Base-by-base conservation (phyloP, 2,329 filamentous ascomycete species). In the Penicillium griseofulvum region DNA sequence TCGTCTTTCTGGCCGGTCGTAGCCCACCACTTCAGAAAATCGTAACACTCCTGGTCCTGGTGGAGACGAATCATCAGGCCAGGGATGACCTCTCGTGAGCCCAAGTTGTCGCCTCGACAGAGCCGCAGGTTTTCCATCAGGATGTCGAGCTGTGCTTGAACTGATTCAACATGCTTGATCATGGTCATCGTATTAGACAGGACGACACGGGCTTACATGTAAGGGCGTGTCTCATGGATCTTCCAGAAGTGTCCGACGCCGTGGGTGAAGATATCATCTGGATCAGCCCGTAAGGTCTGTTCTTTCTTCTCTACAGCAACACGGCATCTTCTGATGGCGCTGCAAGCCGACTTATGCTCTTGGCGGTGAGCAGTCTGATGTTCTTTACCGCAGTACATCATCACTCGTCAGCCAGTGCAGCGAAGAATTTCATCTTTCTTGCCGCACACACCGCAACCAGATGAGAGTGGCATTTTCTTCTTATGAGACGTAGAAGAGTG, bases 41-140 rank as follows among this genome's bases (percentile, higher is more conserved):
- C 75, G 60, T 80, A 80, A 60, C 73, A 76, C n/a, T 80, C 78
- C 61, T 83, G 80, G 53, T 83, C 80, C 39, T 64, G 69, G 19
- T 73, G 73, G 7, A 83, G 70, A 3, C 80, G 75, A 14, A 84
- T 62, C 52, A 77, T 71, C 10, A 80, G 39, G 0, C 63, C 57
- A 0, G 81, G 80, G 0, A 79, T 55, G 0, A 77, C 19, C 17
- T 73, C 41, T 0, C 79, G 72, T 3, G 80, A 17, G 0, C 75
- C 74, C 69, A 80, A 68, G 54, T 77, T 76, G 59, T 83, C 80
- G 11, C 58, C n/a, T 2, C 76, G 73, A 55, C 71, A 73, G 1
- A 43, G 41, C 6, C n/a, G 70, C 38, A 83, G 51, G 70, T 82
- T 74, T 46, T 79, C 78, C 44, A 68, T 58, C 0, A 76, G 51